Conservation (phyloP, 768 basidiomycete species). For the Rhizopogon salebrosus region DNA sequence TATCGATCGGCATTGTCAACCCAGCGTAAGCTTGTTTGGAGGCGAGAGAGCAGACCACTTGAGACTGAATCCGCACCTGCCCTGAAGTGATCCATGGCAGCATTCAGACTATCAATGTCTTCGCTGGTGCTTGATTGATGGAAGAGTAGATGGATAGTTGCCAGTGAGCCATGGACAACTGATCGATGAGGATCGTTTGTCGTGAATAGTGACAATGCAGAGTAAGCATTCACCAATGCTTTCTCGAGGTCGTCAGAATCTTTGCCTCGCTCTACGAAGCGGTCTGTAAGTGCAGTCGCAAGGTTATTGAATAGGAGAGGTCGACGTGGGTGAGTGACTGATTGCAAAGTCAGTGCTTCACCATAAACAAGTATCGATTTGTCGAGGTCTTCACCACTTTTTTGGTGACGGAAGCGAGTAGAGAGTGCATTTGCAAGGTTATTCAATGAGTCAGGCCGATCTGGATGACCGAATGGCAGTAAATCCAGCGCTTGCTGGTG, state of each 20-base stretch:
- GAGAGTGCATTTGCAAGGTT: conserved; percentile 11
- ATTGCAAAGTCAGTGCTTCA: not conserved
- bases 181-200: not conserved
- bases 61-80: not conserved
- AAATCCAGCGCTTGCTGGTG: conserved; percentile 11
- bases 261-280: too few species aligned
- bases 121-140: not conserved
- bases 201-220: not conserved
- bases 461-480: conserved; percentile 3
- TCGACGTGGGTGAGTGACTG: not conserved
- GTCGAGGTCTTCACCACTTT: conserved; percentile 9
- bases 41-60: not conserved
- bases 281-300: too few species aligned
- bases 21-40: not conserved
- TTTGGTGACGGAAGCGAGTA: conserved; percentile 4
- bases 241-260: too few species aligned
- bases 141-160: not conserved
- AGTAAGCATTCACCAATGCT: too few species aligned
- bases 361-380: conserved; percentile 9
- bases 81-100: not conserved
- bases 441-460: conserved; percentile 4
- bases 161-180: not conserved
- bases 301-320: conserved; percentile 8
- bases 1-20: not conserved
- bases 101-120: not conserved